Evolutionary conservation across 352 stramenopile species (phyloP).

Genomic region (Achlya hypogyna): DNA sequence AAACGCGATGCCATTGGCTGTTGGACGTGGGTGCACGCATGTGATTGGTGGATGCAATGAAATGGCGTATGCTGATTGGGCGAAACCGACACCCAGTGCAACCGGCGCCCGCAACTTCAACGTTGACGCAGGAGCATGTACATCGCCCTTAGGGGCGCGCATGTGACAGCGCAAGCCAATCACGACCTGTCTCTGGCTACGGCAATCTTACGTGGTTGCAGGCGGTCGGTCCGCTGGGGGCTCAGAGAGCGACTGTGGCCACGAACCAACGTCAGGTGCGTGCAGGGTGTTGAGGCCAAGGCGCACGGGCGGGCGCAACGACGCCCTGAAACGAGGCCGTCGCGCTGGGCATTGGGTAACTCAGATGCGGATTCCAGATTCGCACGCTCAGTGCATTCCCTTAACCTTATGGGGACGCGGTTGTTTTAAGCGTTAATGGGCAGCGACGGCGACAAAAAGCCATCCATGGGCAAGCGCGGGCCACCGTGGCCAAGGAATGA

Average conservation of each 20-base stretch:
- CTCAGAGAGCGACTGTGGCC: no score
- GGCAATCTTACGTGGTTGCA: not conserved
- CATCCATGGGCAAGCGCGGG: not conserved
- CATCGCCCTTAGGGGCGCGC: not conserved
- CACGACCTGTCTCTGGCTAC: conserved; percentile 4
- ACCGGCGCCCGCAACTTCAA: conserved; percentile 15
- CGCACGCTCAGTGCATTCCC: no score
- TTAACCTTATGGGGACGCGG: no score
- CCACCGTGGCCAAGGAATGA: not conserved
- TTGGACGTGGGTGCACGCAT: not conserved
- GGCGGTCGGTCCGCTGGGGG: no score
- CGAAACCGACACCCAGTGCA: not conserved
- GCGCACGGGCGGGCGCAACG: not conserved
- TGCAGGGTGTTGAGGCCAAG: not conserved
- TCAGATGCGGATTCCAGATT: not conserved
- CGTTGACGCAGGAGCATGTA: conserved; percentile 6
- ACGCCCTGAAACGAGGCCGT: not conserved
- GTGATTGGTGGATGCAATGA: not conserved
- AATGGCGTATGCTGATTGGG: not conserved
- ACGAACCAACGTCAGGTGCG: no score
- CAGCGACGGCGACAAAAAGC: no score
- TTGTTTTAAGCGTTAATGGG: no score
- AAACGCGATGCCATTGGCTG: conserved; percentile 1
- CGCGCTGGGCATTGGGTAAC: not conserved
- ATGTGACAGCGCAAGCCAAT: conserved; percentile 11